These are phyloP conservation scores for Tolypocladium paradoxum DNA, from an alignment of 2,329 filamentous ascomycete species.

Conservation along the genomic window DNA sequence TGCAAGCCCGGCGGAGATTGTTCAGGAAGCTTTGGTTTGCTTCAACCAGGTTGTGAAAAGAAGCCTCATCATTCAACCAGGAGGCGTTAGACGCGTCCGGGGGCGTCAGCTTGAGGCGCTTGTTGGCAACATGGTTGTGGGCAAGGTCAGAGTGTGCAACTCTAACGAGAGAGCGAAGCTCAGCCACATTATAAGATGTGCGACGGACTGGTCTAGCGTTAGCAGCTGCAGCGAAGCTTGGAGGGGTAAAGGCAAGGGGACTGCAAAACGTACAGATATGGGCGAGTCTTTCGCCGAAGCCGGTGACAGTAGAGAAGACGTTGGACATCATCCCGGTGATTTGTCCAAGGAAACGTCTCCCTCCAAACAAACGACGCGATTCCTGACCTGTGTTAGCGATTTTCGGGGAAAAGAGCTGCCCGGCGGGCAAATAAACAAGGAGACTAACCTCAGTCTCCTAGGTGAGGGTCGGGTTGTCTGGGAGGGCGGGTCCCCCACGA, in stretches of 20 bases:
- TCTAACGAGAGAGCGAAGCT: constrained; percentile 11
- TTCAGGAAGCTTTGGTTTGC: constrained; percentile 12
- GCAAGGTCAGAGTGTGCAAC: neutral
- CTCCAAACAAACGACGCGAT: constrained; percentile 13
- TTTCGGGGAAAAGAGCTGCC: neutral
- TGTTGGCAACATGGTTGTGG: constrained; percentile 12
- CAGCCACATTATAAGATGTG: constrained; percentile 13
- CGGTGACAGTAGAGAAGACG: constrained; percentile 14
- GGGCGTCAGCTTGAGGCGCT: constrained; percentile 14
- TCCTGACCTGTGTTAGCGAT: neutral
- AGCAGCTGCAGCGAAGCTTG: neutral
- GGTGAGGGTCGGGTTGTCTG: neutral
- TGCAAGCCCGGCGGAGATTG: constrained; percentile 10
- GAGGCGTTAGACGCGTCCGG: constrained; percentile 3
- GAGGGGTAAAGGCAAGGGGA: neutral
- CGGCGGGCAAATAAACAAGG: neutral
- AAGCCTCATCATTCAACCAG: neutral
- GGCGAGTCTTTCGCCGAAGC: constrained; percentile 14
- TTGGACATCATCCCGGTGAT: constrained; percentile 19
- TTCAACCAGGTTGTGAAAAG: constrained; percentile 10
- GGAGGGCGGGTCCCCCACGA: neutral
- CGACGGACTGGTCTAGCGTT: constrained; percentile 10
- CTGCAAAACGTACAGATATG: constrained; percentile 11
- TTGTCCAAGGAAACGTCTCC: constrained; percentile 8
- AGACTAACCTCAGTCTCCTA: constrained; percentile 2